A percentile compares a stretch with the other conserved stretches of the same genome.
These are phyloP conservation scores for Eucalyptus cloeziana DNA, from an alignment of 345 rosid genomes.

Conservation along the genomic window DNA sequence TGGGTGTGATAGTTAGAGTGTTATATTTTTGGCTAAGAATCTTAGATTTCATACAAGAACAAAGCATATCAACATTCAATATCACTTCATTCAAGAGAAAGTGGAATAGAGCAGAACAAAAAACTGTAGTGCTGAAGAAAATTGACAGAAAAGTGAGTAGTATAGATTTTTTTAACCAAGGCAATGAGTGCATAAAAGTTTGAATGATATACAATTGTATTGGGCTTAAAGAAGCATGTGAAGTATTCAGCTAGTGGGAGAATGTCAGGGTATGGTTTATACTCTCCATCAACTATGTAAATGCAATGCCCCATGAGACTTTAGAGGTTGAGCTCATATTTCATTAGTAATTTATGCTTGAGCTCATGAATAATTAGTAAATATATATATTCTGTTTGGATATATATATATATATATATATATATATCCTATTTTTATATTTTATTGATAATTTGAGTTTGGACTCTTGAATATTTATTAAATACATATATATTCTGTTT, in stretches of 20 bases:
- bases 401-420: no score
- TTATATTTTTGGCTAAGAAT: background rate
- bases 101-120: rapidly evolving
- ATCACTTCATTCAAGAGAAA: background rate
- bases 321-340: no score
- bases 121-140: rapidly evolving
- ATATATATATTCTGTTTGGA: no score
- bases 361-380: background rate
- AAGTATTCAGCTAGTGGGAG: background rate
- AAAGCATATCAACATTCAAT: background rate
- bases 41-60: background rate
- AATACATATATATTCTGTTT: no score
- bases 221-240: background rate
- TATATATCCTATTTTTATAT: no score
- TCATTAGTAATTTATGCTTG: background rate
- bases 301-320: no score
- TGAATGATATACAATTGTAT: background rate
- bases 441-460: background rate
- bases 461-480: background rate
- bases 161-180: no score
- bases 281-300: rapidly evolving
- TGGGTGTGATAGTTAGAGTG: background rate
- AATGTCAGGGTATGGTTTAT: background rate
- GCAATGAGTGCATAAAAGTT: background rate
- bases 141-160: background rate